Evolutionary conservation across 2,329 filamentous ascomycete genomes (phyloP), one percentile per base, ranked within the genome.

Genomic region (Aspergillus novoparasiticus): DNA sequence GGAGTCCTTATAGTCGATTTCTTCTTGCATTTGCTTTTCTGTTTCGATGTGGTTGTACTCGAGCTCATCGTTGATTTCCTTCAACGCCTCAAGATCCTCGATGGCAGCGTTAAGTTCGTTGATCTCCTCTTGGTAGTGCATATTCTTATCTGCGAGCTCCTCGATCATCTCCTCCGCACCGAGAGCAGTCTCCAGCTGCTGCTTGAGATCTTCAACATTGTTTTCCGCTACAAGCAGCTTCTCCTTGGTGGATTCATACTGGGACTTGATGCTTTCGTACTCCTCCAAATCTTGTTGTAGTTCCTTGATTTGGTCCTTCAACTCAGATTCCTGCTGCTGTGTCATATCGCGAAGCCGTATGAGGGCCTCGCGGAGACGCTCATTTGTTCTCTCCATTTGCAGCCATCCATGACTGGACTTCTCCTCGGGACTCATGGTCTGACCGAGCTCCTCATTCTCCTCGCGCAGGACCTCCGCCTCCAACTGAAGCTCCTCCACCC

Each of bases 111-210:
- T 90, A 58, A 97, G 85, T 73, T 97, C 90, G 65, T 93, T 90
- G 50, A 97, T 89, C 73, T 93, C 87, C 76, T 96, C 92, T 41
- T 89, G 88, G 74, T 96, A 89, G 66, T 85, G 86, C 82, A 95
- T 89, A 73, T 96, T 97, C 72, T 93, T 90, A 66, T 95, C 92
- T 0, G 91, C 93, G 45, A 99, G 85, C 66, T 96, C 91, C 76
- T 97, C 94, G 64, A 98, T 93, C 86, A 97, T 94, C 69, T 96
- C 91, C 75, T 98, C 95, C 14, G 93, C 92, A 6, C 92, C 92
- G 11, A 95, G 84, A 8, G 93, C 93, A 57, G 91, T 92, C 71
- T 99, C 94, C 2, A 99, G 86, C 77, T 97, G 95, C 75, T 96
- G 91, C 57, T 92, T 89, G 14, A 99, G 86, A 71, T 98, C 92